Conservation (phyloP, 2,329 filamentous ascomycete species). For the Pyricularia sp. region DNA sequence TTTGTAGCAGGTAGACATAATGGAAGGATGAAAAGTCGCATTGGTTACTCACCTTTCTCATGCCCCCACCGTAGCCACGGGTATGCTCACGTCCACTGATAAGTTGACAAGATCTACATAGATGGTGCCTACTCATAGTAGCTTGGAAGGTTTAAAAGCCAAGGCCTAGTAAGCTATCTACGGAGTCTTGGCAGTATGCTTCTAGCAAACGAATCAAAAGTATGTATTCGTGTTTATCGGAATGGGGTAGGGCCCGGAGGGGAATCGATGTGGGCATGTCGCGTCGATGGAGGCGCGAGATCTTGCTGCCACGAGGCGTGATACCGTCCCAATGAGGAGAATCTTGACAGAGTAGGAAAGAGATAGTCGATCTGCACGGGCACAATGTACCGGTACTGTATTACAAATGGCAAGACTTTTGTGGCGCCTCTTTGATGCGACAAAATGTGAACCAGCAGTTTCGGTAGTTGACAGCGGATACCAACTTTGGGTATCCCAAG, state of each 20-base stretch:
- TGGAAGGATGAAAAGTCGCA: neutral
- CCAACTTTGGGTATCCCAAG: neutral
- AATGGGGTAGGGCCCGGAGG: neutral
- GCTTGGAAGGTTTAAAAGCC: too few relatives aligned
- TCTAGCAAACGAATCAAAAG: too few relatives aligned
- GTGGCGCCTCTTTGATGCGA: neutral
- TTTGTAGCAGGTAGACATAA: neutral
- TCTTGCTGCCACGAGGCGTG: neutral
- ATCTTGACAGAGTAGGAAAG: neutral
- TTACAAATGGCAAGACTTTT: neutral
- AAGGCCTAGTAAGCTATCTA: too few relatives aligned
- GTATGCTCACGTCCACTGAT: too few relatives aligned
- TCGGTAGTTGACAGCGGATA: neutral
- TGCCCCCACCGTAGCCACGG: too few relatives aligned
- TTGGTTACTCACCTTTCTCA: too few relatives aligned
- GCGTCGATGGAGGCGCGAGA: neutral
- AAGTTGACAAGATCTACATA: too few relatives aligned
- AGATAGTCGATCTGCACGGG: neutral
- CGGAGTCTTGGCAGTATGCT: too few relatives aligned
- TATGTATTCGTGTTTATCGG: neutral
- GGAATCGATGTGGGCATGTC: neutral
- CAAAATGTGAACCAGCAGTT: neutral
- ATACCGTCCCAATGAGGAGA: neutral
- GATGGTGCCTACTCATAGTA: too few relatives aligned
- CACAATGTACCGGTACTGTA: neutral